Conservation (phyloP, 306 rosid species). For the Myrica gale region DNA sequence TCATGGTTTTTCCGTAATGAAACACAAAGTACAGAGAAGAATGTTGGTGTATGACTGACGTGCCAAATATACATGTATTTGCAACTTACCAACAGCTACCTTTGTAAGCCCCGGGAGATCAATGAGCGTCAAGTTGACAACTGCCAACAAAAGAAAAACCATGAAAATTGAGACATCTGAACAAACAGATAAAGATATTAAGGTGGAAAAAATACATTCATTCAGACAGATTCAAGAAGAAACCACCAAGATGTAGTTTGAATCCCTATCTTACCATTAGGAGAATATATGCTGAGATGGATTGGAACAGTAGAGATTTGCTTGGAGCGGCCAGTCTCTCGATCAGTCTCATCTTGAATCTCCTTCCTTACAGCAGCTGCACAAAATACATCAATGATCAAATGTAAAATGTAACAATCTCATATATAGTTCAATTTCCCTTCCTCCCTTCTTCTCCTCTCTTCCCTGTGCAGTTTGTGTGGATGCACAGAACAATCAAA, state of each 20-base stretch:
- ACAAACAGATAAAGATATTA: neutral
- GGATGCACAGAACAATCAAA: too few relatives aligned
- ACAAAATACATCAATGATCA: conserved; percentile 15
- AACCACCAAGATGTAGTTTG: neutral
- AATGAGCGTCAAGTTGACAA: conserved; percentile 91
- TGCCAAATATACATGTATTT: conserved; percentile 17
- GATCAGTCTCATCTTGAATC: conserved; percentile 90
- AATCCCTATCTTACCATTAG: conserved; percentile 54
- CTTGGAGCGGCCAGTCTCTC: conserved; percentile 88
- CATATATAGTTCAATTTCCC: too few relatives aligned
- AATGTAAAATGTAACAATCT: neutral
- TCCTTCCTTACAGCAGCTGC: conserved; percentile 94
- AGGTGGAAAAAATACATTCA: neutral
- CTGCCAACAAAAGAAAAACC: conserved; percentile 45
- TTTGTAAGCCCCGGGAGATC: conserved; percentile 98
- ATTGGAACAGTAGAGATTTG: conserved; percentile 86
- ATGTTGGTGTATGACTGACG: neutral
- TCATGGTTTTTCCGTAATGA: neutral
- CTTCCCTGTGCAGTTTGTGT: neutral
- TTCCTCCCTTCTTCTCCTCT: neutral
- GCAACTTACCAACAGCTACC: conserved; percentile 86
- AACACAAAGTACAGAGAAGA: neutral
- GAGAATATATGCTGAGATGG: conserved; percentile 93
- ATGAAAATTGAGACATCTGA: conserved; percentile 10
- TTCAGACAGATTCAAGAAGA: conserved; percentile 1